Base-by-base conservation (phyloP, 2,329 filamentous ascomycete genomes). In the Corinectria fuckeliana region DNA sequence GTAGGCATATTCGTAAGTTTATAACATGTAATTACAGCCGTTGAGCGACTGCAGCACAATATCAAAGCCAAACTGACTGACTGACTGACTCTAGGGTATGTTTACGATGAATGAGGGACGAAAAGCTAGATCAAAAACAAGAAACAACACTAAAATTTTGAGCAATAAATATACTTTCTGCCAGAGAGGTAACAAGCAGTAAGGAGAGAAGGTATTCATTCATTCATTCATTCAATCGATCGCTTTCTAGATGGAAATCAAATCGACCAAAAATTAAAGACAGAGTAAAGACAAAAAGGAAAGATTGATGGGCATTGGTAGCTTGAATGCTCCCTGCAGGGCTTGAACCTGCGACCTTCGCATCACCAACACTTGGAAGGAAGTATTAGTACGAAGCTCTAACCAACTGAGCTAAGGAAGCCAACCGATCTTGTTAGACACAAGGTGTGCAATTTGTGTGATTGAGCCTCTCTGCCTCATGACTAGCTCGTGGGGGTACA, bases 401-500 rank as follows among this genome's bases (percentile, higher is more conserved):
- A 69, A 69, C 67, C 67, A 70, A 70, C 68, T 70, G 67, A 70
- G 68, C 67, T 70, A 70, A 57, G 68, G 67, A 69, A 70, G 68
- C 68, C 60, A 53, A 61, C 59, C 58, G 28, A 58, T 67, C 57
- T 56, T 48, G 34, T 49, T 66, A 36, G 10, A 11, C 8, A 9
- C 5, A 1, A 5, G 0, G 0, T 0, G 2, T 0, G 1, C 9
- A 6, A 25, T 38, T 38, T 49, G 20, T 8, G 2, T 23, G 14
- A 2, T 9, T 11, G 25, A 51, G 21, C n/a, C n/a, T 10, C 13
- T 16, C 7, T 18, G 18, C 3, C 2, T 20, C 3, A 18, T 10
- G 10, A 1, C 10, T 34, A 13, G 13, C 18, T 44, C 20, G 54
- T 44, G 36, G 47, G 38, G 54, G 26, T 5, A 23, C 23, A 21